Evolutionary conservation across 1,284 basidiomycete species (phyloP), one percentile per base, ranked within the genome.

Genomic region (Trametes sp.): DNA sequence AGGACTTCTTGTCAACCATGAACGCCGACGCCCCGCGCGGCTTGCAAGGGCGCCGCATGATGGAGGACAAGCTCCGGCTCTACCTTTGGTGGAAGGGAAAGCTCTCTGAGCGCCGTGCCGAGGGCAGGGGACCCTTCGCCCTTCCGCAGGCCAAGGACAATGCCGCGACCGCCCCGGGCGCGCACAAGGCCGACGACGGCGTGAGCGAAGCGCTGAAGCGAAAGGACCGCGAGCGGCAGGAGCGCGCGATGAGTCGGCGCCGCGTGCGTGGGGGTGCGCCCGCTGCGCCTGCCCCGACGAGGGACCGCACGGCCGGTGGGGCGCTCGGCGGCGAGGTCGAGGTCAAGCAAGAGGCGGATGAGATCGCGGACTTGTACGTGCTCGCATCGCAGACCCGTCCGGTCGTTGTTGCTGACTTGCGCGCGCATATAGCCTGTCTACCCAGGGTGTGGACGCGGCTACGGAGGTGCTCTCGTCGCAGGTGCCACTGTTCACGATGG

Each of bases 21-120:
- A 80, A 91, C 63, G 75, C 81, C 1, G 81, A 83, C 29, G 82
- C 87, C 1, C 82, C 83, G 8, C 82, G 82, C 24, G 88, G 88
- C 10, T 67, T 79, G 57, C 86, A 85, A 63, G 94, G 92, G 0
- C 80, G 86, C 58, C 78, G 74, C 53, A 91, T 98, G 90, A 93
- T 98, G 89, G 81, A 91, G 70, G 77, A 80, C 14, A 90, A 89
- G 67, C 79, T 97, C 11, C 80, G 84, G 7, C 76, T 81, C 26
- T 95, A 96, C 74, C 81, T 98, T 21, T 89, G 84, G 80, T 95
- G 94, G 94, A 96, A 95, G 76, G 82, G 86, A 9, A 82, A 84
- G 60, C 77, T 92, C 4, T 80, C 79, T 44, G 75, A 81, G 57
- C 70, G 75, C 53, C 78, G 79, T 64, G 69, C 77, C 54, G 77